Evolutionary conservation across 768 basidiomycete genomes (phyloP), one percentile per base, ranked within the genome.

Genomic region (Cystobasidium ongulense): DNA sequence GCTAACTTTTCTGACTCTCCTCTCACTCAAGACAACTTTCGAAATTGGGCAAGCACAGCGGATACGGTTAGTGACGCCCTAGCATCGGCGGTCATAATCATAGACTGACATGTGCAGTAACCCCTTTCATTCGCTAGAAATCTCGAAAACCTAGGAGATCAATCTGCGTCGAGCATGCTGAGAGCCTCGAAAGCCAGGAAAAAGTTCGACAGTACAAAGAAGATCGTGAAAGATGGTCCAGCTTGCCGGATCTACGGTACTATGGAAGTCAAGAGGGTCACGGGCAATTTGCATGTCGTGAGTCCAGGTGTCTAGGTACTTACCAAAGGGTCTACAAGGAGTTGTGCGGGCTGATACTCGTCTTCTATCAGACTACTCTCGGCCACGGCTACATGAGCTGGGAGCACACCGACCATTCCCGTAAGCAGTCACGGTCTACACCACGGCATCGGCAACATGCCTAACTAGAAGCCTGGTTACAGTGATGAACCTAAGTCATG

Each of bases 401-500:
- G 74, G 86, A 90, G 72, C 94, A 98, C 80, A 90, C 93, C 5
- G 89, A 91, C 76, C 95, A 99, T 78, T 85, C 80, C 8, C 81
- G 94, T 95, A 78, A 75, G 90, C 85, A 29, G 57, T 29, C 11
- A 31, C 15, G 39, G 0, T 31, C 61, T 15, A 25, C 35, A 36
- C n/a, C 8, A 13, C 31, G 43, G 46, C 27, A 64, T 33, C 59
- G 39, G 39, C 39, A 18, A 33, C 23, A 33, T 13, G 1, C 38
- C 43, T 64, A 35, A 64, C 36, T 15, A 36, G 8, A 36, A 5
- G 21, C 4, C 57, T 13, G n/a, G 13, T 0, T 0, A 17, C 74
- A 95, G 92, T 88, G 77, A 93, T 97, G 91, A 99, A 99, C 79
- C 85, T 99, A 39, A 92, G 91, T 1, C 95, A 98, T 83, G 88